Percentiles rank a stretch among this genome's conserved stretches.
phyloP scores from a whole-genome alignment of 164 flowering plant genomes.

The Berberis thunbergii region DNA sequence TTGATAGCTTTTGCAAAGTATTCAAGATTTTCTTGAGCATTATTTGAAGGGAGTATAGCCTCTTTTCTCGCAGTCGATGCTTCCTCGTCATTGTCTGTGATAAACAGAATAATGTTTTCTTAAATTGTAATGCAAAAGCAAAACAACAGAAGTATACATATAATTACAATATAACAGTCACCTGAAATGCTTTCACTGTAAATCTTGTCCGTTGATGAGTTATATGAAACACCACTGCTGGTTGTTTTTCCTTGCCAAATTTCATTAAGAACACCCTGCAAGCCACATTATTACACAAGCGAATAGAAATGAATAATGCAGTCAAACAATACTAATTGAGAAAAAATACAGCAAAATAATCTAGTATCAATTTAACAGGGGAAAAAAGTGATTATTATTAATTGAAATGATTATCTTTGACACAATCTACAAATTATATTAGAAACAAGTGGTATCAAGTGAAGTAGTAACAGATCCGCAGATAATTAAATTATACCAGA shows the following conservation, averaged over 20 bases:
- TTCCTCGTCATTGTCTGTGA: conserved; percentile 17
- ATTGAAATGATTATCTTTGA: no score
- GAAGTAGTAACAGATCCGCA: no score
- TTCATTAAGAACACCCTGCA: conserved; percentile 50
- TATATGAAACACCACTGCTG: conserved; percentile 42
- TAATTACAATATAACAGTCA: conserved; percentile 10
- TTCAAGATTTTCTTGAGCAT: conserved; percentile 14
- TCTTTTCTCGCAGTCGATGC: conserved; percentile 17
- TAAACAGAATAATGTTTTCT: background rate
- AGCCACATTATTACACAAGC: background rate
- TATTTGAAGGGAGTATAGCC: conserved; percentile 12
- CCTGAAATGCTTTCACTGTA: conserved; percentile 38
- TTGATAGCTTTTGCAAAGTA: conserved; percentile 9
- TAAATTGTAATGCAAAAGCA: conserved; percentile 1
- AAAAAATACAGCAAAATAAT: no score
- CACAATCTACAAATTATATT: no score
- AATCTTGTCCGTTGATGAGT: conserved; percentile 30
- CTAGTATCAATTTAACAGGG: no score
- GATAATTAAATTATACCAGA: no score
- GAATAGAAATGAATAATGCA: background rate
- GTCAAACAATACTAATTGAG: background rate
- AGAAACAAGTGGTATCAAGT: no score
- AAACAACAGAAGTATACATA: background rate
- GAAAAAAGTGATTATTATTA: no score
- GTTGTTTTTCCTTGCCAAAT: conserved; percentile 65